Evolutionary conservation across 2,329 filamentous ascomycete genomes (phyloP), one percentile per base, ranked within the genome.

Genomic region (Berkeleyomyces rouxiae): DNA sequence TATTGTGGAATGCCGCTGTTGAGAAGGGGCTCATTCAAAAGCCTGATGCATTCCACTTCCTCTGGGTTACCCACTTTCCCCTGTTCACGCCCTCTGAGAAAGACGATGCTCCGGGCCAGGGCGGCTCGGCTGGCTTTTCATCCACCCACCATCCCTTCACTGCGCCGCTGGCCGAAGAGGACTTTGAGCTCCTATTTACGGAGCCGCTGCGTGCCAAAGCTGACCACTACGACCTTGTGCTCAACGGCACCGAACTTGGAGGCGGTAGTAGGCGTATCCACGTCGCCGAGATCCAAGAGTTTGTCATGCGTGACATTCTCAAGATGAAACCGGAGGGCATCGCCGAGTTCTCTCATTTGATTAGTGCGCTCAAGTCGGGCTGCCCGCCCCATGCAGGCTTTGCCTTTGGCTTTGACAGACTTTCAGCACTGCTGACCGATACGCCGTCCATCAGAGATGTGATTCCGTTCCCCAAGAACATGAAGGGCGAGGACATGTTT

Each of bases 91-190:
- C 86, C 0, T 73, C 74, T 7, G 75, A 79, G 60, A 77, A 80
- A 10, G 61, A 63, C 42, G 46, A 53, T 37, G 75, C 87, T 57
- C 87, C 88, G 0, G 90, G 90, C 1, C 91, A 97, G 74, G 90
- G 88, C 61, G 90, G 90, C 16, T 73, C 78, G 0, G 83, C 90
- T 0, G 90, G 91, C 3, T 84, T 97, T 68, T 83, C 86, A 7
- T 85, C 92, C 0, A 96, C 91, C 0, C 93, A 99, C 70, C 93
- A 99, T 71, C 93, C 93, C 0, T 99, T 99, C 74, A 99, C 93
- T 0, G 88, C 93, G 0, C 93, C 93, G 0, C 82, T 88, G 43
- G 82, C 82, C 0, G 72, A 79, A 0, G 75, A 77, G 3, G 91
- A 97, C 70, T 80, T 95, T 13, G 85, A 90, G 46, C 74, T 89